Conservation (phyloP, 805 yeast genomes). For the Starmera quercuum region DNA sequence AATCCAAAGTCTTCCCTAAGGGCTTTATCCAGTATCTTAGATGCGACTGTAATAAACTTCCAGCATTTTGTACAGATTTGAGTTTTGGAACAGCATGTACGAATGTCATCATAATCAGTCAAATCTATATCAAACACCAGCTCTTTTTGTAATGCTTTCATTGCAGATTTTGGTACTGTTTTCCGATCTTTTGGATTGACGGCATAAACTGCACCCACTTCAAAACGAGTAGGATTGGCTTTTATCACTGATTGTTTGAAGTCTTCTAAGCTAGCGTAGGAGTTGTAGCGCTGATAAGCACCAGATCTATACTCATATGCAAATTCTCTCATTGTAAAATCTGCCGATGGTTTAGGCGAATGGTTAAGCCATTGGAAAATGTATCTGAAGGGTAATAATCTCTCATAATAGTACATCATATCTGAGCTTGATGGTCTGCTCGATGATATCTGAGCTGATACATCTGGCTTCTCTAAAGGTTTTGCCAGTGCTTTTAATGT, state of each 20-base stretch:
- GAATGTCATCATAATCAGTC: slow-evolving; percentile 89
- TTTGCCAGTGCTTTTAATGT: not conserved
- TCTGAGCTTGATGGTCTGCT: slow-evolving; percentile 35
- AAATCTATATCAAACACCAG: slow-evolving; percentile 94
- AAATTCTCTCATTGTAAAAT: slow-evolving; percentile 84
- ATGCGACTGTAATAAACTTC: slow-evolving; percentile 84
- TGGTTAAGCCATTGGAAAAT: slow-evolving; percentile 90
- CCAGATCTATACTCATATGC: slow-evolving; percentile 87
- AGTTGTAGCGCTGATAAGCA: slow-evolving; percentile 84
- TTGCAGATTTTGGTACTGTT: slow-evolving; percentile 61
- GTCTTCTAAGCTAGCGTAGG: slow-evolving; percentile 58
- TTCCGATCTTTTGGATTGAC: slow-evolving; percentile 85
- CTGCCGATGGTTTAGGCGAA: slow-evolving; percentile 63
- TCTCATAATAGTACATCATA: slow-evolving; percentile 64
- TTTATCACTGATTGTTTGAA: slow-evolving; percentile 70
- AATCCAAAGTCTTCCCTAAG: slow-evolving; percentile 87
- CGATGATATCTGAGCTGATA: not conserved
- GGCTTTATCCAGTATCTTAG: slow-evolving; percentile 63
- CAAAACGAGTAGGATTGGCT: slow-evolving; percentile 84
- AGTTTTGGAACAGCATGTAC: slow-evolving; percentile 90
- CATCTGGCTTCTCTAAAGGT: not conserved
- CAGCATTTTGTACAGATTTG: slow-evolving; percentile 85
- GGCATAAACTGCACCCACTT: slow-evolving; percentile 87
- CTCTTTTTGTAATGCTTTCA: slow-evolving; percentile 81
- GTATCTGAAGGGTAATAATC: slow-evolving; percentile 66